These are phyloP conservation scores for Penicillium subrubescens DNA, from an alignment of 495 filamentous ascomycete genomes.

Conservation along the genomic window DNA sequence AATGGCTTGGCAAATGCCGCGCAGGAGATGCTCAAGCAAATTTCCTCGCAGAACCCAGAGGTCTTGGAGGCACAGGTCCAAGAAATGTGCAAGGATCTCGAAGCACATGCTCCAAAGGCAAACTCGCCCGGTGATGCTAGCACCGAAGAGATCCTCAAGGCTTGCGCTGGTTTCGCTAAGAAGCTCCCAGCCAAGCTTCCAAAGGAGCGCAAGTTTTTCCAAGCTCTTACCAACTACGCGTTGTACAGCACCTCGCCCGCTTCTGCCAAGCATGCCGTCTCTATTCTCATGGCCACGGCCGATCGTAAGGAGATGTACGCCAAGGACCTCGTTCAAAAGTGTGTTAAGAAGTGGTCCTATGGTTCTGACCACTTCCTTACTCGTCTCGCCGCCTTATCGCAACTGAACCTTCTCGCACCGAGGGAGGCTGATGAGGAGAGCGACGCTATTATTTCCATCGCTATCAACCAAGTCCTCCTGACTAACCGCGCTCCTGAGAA, in stretches of 20 bases:
- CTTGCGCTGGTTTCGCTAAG: slow-evolving; percentile 84
- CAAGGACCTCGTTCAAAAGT: slow-evolving; percentile 76
- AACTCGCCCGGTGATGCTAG: slow-evolving; percentile 64
- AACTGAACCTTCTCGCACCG: slow-evolving; percentile 77
- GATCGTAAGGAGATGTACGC: slow-evolving; percentile 86
- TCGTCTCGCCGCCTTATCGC: slow-evolving; percentile 78
- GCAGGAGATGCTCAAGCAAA: slow-evolving; percentile 90
- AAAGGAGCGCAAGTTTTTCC: slow-evolving; percentile 78
- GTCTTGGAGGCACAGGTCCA: slow-evolving; percentile 90
- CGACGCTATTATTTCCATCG: slow-evolving; percentile 77
- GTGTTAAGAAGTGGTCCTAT: slow-evolving; percentile 74
- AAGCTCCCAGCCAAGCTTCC: slow-evolving; percentile 85
- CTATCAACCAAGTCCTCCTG: slow-evolving; percentile 73
- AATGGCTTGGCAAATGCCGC: slow-evolving; percentile 74
- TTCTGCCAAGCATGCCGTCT: slow-evolving; percentile 90
- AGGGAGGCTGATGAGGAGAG: slow-evolving; percentile 70
- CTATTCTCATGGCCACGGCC: slow-evolving; percentile 78
- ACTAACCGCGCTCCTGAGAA: slow-evolving; percentile 60
- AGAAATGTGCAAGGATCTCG: slow-evolving; percentile 84
- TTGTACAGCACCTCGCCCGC: slow-evolving; percentile 77
- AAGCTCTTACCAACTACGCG: slow-evolving; percentile 78
- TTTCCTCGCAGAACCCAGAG: slow-evolving; percentile 83
- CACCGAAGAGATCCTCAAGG: slow-evolving; percentile 87
- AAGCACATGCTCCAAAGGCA: slow-evolving; percentile 73
- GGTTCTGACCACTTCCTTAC: slow-evolving; percentile 78